Percentiles rank a stretch among this genome's conserved stretches.
These are phyloP conservation scores for Phytophthora colocasiae DNA, from an alignment of 352 stramenopile genomes.

Conservation along the genomic window DNA sequence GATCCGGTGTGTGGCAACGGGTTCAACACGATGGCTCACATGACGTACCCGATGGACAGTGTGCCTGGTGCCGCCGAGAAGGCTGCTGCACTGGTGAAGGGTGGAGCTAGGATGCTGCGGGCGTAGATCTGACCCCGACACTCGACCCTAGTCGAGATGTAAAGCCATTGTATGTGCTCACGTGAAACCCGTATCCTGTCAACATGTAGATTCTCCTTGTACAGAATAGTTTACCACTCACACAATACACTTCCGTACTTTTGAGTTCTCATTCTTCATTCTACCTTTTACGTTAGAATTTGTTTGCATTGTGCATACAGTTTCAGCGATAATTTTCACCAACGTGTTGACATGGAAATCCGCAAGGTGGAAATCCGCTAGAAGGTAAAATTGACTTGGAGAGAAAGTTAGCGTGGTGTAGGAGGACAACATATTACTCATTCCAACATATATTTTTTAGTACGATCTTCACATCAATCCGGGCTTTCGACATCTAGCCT, in stretches of 20 bases:
- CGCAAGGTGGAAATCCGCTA: neutral
- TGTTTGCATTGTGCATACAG: no score
- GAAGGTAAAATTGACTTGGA: no score
- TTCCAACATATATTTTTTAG: neutral
- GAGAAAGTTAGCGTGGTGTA: no score
- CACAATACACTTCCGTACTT: no score
- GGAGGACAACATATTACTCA: neutral
- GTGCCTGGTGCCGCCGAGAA: conserved; percentile 33
- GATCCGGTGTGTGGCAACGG: conserved; percentile 44
- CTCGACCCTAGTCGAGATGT: no score
- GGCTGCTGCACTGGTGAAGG: conserved; percentile 27
- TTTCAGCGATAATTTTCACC: no score
- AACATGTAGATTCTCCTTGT: no score
- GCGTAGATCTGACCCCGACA: neutral
- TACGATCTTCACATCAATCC: neutral
- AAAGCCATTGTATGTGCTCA: no score
- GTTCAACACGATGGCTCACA: conserved; percentile 38
- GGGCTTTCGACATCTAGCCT: no score
- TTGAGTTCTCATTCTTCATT: no score
- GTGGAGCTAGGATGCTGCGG: conserved; percentile 2
- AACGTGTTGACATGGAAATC: neutral
- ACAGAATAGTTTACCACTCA: no score
- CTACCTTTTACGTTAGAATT: no score
- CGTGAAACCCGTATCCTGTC: neutral
- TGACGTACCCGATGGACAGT: conserved; percentile 40